Percentiles rank a stretch among this genome's conserved stretches.
Evolutionary conservation across 2,329 filamentous ascomycete species (phyloP).

Genomic region (Trichophyton rubrum): DNA sequence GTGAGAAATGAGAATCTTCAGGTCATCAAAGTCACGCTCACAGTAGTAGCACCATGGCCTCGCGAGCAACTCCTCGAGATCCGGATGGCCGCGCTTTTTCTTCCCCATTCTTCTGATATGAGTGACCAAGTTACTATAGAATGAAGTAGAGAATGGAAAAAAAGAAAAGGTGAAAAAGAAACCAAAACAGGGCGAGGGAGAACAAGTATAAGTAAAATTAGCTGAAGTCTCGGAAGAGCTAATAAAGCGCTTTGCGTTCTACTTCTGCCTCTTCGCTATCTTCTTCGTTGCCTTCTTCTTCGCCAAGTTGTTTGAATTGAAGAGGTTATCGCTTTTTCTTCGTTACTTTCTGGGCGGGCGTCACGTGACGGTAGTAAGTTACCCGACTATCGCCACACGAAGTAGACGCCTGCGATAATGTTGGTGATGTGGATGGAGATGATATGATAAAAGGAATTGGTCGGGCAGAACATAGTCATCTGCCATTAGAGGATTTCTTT

Average conservation of each 20-base stretch:
- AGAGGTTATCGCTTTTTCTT: background rate
- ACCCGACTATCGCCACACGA: too few species aligned
- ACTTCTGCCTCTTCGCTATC: background rate
- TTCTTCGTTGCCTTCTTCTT: background rate
- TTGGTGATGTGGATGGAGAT: too few species aligned
- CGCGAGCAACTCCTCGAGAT: constrained; percentile 74
- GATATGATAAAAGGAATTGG: background rate
- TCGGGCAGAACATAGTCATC: background rate
- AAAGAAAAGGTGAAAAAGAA: background rate
- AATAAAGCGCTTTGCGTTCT: background rate
- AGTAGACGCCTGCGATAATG: too few species aligned
- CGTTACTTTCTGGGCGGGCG: too few species aligned
- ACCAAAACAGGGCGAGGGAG: background rate
- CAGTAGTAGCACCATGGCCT: constrained; percentile 98
- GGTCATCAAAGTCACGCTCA: constrained; percentile 95
- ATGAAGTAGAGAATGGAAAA: background rate
- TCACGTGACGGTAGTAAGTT: too few species aligned
- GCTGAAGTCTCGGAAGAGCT: background rate
- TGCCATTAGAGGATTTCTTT: too few species aligned
- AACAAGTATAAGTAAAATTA: background rate
- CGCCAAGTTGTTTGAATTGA: background rate
- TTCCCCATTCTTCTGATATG: constrained; percentile 55
- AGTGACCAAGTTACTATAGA: constrained; percentile 2
- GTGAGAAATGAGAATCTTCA: constrained; percentile 92
- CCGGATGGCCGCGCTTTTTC: constrained; percentile 76